Evolutionary conservation across 2,329 filamentous ascomycete genomes (phyloP), one percentile per base, ranked within the genome.

Genomic region (Claviceps cyperi): DNA sequence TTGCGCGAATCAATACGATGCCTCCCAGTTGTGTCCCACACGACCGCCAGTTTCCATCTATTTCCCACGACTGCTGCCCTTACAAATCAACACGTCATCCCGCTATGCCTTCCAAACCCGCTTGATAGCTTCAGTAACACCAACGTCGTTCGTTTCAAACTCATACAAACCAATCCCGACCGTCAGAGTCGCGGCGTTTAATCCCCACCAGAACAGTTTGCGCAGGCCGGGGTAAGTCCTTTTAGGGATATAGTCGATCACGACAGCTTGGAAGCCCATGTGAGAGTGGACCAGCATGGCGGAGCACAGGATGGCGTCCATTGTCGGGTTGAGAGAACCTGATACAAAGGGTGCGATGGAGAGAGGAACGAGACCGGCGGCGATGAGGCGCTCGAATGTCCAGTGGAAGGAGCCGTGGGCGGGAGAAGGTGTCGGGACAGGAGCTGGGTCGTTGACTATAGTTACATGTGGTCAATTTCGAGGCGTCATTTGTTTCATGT

Each of bases 121-220:
- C 77, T 85, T 88, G 57, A 96, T 76, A 35, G 83, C 84, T 76
- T 94, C 91, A 8, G 89, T 95, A 53, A 98, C 68, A 57, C 92
- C 92, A 48, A 98, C 88, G 59, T 98, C 92, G 64, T 96, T 97
- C 35, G 92, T 98, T 81, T 98, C 92, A 62, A 97, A 97, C 69
- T 97, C 91, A 71, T 98, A 98, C 62, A 97, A 76, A 51, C 90
- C 90, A 57, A 95, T 76, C 47, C 86, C 89, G 55, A 90, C 86
- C 48, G 87, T 72, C 52, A 91, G 74, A 11, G 94, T 96, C 53
- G 79, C 82, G 44, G 75, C 70, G 62, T 90, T 89, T 55, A 97
- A 78, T 38, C 75, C 72, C 89, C 89, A 97, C 67, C 77, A 79
- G 64, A 82, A 75, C n/a, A 73, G 50, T 63, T 78, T 81, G 65